Evolutionary conservation across 805 yeast genomes (phyloP), one percentile per base, ranked within the genome.

Genomic region (Candida jianshihensis): DNA sequence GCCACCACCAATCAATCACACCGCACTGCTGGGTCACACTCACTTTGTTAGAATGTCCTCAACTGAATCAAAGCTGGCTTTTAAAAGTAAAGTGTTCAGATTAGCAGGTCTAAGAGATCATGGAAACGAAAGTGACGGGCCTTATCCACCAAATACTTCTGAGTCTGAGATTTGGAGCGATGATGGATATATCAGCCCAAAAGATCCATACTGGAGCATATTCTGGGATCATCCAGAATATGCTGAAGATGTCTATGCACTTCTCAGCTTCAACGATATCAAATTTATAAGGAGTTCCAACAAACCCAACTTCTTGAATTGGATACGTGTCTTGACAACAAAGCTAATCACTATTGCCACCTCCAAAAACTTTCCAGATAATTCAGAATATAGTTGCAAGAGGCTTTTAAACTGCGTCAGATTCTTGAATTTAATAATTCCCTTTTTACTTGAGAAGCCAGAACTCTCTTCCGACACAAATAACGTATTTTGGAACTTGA

Each of bases 31-130:
- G n/a, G n/a, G n/a, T n/a, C n/a, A n/a, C n/a, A 21, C 11, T 21
- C 11, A 11, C 24, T 21, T 21, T 21, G 24, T 8, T 21, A 8
- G 24, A 11, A 8, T 21, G 24, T 21, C 81, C 29, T 72, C 80
- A 22, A 64, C 80, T n/a, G 90, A 83, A 39, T 83, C 89, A 18
- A 80, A 70, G 50, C 60, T 73, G 26, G 63, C 65, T 36, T 72
- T 75, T 56, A 77, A 74, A 53, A 71, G 70, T 49, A 85, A 78
- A 49, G 71, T 83, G 42, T 69, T 70, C 49, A 64, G 67, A 43
- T 68, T 85, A 19, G 71, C 75, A 5, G 78, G 72, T 31, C 64
- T 70, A 12, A 19, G 19, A 16, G 38, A 36, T 36, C 17, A 25
- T 3, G 13, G 8, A n/a, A n/a, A n/a, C n/a, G n/a, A n/a, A n/a